phyloP scores from a whole-genome alignment of 2,329 filamentous ascomycete species.

The Cercospora sp. region DNA sequence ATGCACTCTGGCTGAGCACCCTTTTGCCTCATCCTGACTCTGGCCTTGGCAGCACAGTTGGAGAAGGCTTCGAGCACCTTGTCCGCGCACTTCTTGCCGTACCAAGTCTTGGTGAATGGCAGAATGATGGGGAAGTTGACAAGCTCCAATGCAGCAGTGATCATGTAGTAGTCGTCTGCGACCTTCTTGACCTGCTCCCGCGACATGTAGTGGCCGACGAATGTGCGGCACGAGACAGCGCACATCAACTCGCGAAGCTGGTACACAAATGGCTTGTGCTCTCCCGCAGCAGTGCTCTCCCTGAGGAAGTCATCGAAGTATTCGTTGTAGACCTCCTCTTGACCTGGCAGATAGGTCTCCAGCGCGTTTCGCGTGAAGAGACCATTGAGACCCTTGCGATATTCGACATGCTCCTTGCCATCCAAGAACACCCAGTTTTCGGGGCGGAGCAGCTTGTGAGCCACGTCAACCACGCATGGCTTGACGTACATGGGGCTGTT shows the following conservation, averaged over 20 bases:
- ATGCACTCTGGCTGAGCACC: slow-evolving; percentile 87
- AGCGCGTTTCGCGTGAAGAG: slow-evolving; percentile 91
- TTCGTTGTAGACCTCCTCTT: slow-evolving; percentile 85
- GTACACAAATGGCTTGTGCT: slow-evolving; percentile 84
- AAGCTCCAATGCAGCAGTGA: slow-evolving; percentile 90
- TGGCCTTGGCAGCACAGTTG: slow-evolving; percentile 90
- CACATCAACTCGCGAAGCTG: slow-evolving; percentile 93
- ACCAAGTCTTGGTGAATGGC: slow-evolving; percentile 94
- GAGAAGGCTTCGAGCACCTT: slow-evolving; percentile 88
- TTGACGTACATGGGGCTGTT: slow-evolving; percentile 91
- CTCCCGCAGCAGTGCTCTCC: slow-evolving; percentile 67
- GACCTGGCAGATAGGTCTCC: slow-evolving; percentile 82
- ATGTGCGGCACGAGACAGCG: slow-evolving; percentile 92
- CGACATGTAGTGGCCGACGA: slow-evolving; percentile 92
- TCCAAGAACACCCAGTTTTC: slow-evolving; percentile 98
- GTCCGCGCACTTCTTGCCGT: slow-evolving; percentile 91
- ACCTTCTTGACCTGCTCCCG: slow-evolving; percentile 91
- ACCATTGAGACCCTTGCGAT: slow-evolving; percentile 92
- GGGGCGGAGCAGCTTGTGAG: slow-evolving; percentile 85
- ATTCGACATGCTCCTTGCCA: slow-evolving; percentile 91
- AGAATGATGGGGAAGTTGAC: slow-evolving; percentile 98
- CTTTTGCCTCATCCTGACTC: slow-evolving; percentile 72
- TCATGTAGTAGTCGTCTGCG: slow-evolving; percentile 93
- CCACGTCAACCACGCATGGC: slow-evolving; percentile 92
- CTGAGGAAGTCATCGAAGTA: slow-evolving; percentile 81